Conservation (phyloP, 2,329 filamentous ascomycete genomes). For the Thielaviopsis euricoi region DNA sequence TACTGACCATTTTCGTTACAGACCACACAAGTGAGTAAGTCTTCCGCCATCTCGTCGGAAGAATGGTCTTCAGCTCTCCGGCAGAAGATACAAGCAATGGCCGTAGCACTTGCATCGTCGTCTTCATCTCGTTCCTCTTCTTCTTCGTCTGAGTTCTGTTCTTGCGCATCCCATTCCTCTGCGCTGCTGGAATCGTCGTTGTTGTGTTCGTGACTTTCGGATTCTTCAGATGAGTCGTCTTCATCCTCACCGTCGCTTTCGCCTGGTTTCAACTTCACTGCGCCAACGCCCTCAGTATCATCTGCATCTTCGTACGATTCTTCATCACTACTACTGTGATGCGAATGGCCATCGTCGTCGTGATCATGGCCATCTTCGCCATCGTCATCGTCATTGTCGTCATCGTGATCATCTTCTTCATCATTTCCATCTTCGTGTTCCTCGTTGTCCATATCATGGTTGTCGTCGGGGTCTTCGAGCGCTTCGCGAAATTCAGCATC, state of each 20-base stretch:
- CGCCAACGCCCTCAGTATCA: slow-evolving; percentile 4
- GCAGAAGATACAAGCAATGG: slow-evolving; percentile 51
- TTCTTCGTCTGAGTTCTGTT: slow-evolving; percentile 36
- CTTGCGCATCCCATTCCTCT: slow-evolving; percentile 41
- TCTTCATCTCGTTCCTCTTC: slow-evolving; percentile 32
- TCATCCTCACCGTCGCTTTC: slow-evolving; percentile 22
- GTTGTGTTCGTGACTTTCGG: slow-evolving; percentile 19
- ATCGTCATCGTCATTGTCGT: slow-evolving; percentile 21
- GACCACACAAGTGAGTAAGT: slow-evolving; percentile 56
- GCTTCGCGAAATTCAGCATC: slow-evolving; percentile 24
- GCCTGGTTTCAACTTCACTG: slow-evolving; percentile 3
- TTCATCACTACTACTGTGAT: slow-evolving; percentile 14
- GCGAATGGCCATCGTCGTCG: slow-evolving; percentile 3
- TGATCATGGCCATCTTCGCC: slow-evolving; percentile 17
- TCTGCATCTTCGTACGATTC: slow-evolving; percentile 14
- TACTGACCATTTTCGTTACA: slow-evolving; percentile 70
- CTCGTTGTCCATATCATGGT: slow-evolving; percentile 16
- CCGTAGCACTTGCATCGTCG: slow-evolving; percentile 34
- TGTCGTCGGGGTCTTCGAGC: slow-evolving; percentile 17
- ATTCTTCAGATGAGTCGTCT: slow-evolving; percentile 21
- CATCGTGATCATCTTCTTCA: slow-evolving; percentile 15
- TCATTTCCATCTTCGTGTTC: slow-evolving; percentile 19
- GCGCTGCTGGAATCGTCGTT: slow-evolving; percentile 38
- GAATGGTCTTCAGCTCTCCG: slow-evolving; percentile 69
- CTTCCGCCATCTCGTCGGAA: slow-evolving; percentile 64